Conservation (phyloP, 257 asterid genomes). For the Thymus quinquecostatus region DNA sequence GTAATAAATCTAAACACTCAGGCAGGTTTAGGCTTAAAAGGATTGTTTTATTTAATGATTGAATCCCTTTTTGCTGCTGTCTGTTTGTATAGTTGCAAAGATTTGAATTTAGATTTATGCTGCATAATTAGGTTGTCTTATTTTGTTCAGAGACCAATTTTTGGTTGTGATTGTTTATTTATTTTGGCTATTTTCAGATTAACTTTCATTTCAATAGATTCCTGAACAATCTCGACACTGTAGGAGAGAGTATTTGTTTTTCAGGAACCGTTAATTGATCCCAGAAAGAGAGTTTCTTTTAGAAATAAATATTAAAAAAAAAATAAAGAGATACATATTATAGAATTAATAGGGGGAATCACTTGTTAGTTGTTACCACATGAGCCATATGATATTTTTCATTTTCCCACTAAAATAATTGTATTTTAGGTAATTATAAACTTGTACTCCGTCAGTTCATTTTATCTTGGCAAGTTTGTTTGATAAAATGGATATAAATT, state of each 20-base stretch:
- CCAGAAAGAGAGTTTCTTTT: no score
- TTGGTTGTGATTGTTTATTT: background rate
- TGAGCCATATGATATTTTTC: no score
- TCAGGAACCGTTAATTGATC: background rate
- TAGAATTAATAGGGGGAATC: no score
- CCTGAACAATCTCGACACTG: background rate
- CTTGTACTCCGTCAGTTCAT: no score
- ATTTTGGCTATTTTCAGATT: background rate
- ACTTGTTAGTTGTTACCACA: no score
- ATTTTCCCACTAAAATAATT: no score
- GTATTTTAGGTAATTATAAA: no score
- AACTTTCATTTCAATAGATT: background rate
- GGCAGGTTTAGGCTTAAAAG: background rate
- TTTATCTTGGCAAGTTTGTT: no score
- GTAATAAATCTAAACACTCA: background rate
- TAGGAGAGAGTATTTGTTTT: background rate
- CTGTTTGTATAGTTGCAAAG: background rate
- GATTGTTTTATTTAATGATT: background rate
- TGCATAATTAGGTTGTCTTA: background rate
- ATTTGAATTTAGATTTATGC: background rate
- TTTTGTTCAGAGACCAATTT: no score
- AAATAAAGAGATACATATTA: no score
- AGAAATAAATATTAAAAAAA: no score
- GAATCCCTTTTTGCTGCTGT: slow-evolving; percentile 15
- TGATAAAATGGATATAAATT: no score